phyloP scores from a whole-genome alignment of 768 basidiomycete genomes.

The Mycena amicta region DNA sequence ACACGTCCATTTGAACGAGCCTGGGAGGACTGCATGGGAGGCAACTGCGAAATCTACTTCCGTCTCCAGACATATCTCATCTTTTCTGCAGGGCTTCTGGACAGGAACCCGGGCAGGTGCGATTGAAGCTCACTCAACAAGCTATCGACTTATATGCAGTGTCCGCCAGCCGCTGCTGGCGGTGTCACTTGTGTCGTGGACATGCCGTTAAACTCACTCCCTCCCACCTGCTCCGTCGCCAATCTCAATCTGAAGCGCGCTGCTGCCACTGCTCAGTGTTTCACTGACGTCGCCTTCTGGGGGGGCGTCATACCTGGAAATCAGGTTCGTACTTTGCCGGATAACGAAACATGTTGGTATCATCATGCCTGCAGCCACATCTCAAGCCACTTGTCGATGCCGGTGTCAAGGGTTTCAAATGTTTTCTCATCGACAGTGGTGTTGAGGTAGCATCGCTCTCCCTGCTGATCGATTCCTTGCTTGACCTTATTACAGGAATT shows the following conservation, averaged over 20 bases:
- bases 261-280: slow-evolving; percentile 74
- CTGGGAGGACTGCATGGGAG: slow-evolving; percentile 92
- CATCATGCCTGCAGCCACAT: slow-evolving; percentile 49
- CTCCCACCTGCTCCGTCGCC: slow-evolving; percentile 86
- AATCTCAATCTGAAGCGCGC: slow-evolving; percentile 72
- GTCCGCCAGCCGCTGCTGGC: slow-evolving; percentile 79
- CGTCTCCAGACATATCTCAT: neutral
- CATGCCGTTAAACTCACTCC: slow-evolving; percentile 98
- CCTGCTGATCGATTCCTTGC: slow-evolving; percentile 10
- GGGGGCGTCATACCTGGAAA: slow-evolving; percentile 95
- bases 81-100: slow-evolving; percentile 59
- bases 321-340: slow-evolving; percentile 48
- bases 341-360: neutral
- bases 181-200: slow-evolving; percentile 96
- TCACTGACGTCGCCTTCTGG: slow-evolving; percentile 89
- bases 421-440: slow-evolving; percentile 94
- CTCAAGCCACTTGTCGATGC: slow-evolving; percentile 73
- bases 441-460: slow-evolving; percentile 65
- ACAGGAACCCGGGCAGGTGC: slow-evolving; percentile 77
- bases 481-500: slow-evolving; percentile 70
- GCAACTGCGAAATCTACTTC: neutral
- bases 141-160: neutral
- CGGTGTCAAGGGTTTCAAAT: slow-evolving; percentile 96
- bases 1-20: slow-evolving; percentile 93
- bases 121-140: neutral